These are phyloP conservation scores for Lindgomyces ingoldianus DNA, from an alignment of 495 filamentous ascomycete species.

Conservation along the genomic window DNA sequence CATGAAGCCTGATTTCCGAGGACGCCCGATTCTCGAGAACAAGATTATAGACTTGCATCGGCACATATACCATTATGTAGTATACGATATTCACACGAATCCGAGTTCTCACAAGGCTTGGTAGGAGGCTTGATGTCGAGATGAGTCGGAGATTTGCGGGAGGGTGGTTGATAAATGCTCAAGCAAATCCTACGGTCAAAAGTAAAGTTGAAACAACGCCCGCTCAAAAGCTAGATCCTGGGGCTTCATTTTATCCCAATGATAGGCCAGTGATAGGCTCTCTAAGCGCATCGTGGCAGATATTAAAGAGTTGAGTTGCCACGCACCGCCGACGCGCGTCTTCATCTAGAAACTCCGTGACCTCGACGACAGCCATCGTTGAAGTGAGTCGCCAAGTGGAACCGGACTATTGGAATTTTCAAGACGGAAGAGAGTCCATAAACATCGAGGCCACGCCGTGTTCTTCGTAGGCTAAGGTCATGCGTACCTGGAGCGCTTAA, in stretches of 20 bases:
- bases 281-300: background rate
- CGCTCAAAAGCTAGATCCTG: too few species aligned
- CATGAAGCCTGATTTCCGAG: background rate
- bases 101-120: background rate
- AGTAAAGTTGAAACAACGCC: too few species aligned
- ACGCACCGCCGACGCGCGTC: constrained; percentile 21
- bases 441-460: background rate
- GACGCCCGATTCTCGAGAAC: too few species aligned
- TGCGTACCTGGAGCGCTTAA: background rate
- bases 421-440: background rate
- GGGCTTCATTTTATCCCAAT: background rate
- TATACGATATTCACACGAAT: background rate
- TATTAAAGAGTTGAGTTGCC: background rate
- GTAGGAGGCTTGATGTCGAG: background rate
- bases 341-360: constrained; percentile 11
- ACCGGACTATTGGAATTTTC: too few species aligned
- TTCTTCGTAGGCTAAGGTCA: background rate
- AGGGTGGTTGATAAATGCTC: background rate
- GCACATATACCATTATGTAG: background rate
- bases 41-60: background rate
- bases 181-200: background rate
- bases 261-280: background rate
- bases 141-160: background rate
- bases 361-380: constrained; percentile 11
- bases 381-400: background rate